phyloP scores from a whole-genome alignment of 805 yeast genomes.

The Deakozyma indianensis region DNA sequence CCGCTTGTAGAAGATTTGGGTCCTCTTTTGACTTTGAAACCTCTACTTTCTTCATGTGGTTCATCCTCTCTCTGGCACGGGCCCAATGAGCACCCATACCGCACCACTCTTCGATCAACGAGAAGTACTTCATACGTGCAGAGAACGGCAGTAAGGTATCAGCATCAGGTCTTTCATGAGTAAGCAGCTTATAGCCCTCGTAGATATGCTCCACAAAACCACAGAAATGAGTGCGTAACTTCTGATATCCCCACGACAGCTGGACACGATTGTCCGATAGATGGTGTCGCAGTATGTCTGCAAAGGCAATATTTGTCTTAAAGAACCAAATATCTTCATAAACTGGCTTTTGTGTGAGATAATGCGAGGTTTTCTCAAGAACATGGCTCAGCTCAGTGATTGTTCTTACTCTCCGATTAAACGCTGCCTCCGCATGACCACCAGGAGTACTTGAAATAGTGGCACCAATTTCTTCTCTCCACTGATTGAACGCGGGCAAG shows the following conservation, averaged over 20 bases:
- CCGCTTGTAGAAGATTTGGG: slow-evolving; percentile 36
- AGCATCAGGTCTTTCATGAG: slow-evolving; percentile 20
- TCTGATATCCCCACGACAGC: slow-evolving; percentile 54
- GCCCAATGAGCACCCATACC: slow-evolving; percentile 61
- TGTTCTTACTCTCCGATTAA: slow-evolving; percentile 18
- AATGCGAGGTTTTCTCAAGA: slow-evolving; percentile 53
- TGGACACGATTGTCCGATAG: slow-evolving; percentile 46
- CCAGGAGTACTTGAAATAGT: not conserved
- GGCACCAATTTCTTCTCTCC: slow-evolving; percentile 33
- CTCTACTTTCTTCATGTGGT: slow-evolving; percentile 32
- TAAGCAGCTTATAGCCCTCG: slow-evolving; percentile 16
- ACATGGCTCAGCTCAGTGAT: slow-evolving; percentile 72
- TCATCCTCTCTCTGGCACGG: slow-evolving; percentile 53
- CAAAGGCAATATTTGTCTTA: slow-evolving; percentile 22
- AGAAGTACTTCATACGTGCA: slow-evolving; percentile 70
- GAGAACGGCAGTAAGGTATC: slow-evolving; percentile 66
- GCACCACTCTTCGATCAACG: slow-evolving; percentile 85
- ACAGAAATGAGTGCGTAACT: slow-evolving; percentile 69
- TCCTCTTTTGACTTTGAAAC: slow-evolving; percentile 24
- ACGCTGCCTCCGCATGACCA: not conserved
- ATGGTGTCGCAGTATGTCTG: slow-evolving; percentile 48
- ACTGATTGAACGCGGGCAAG: slow-evolving; percentile 40
- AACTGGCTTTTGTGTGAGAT: slow-evolving; percentile 34
- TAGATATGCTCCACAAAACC: slow-evolving; percentile 68
- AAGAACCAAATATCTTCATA: slow-evolving; percentile 51